These are phyloP conservation scores for Juglanconis juglandina DNA, from an alignment of 2,329 filamentous ascomycete genomes.

Conservation along the genomic window DNA sequence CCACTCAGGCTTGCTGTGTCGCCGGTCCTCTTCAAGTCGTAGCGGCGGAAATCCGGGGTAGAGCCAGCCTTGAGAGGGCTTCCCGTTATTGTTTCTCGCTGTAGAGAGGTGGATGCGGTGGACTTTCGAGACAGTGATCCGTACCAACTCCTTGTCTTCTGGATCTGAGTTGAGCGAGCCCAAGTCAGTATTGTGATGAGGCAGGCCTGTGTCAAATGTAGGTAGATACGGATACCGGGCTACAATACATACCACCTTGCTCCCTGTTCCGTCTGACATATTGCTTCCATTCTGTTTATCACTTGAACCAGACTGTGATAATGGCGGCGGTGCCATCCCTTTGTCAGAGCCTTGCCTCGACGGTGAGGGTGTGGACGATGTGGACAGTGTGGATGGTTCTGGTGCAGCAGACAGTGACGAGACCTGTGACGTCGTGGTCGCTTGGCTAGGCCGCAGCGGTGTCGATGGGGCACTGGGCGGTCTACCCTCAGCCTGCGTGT, in stretches of 20 bases:
- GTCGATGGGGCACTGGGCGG: constrained; percentile 16
- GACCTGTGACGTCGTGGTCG: constrained; percentile 17
- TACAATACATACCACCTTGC: constrained; percentile 7
- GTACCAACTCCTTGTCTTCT: constrained; percentile 59
- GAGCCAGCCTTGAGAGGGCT: constrained; percentile 47
- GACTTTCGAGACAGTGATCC: constrained; percentile 61
- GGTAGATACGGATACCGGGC: background rate
- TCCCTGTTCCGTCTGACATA: background rate
- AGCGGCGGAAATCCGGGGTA: constrained; percentile 48
- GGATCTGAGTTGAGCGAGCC: constrained; percentile 34
- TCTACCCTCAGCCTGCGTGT: constrained; percentile 21
- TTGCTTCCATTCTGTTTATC: constrained; percentile 9
- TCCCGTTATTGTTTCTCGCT: constrained; percentile 58
- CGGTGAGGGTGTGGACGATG: constrained; percentile 1
- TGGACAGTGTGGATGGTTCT: constrained; percentile 10
- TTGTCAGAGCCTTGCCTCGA: background rate
- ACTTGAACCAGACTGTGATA: constrained; percentile 5
- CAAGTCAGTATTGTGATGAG: background rate
- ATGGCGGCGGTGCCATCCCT: constrained; percentile 3
- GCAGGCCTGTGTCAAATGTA: background rate
- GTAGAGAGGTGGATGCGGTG: constrained; percentile 56
- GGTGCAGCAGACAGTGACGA: constrained; percentile 11
- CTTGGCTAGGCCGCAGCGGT: constrained; percentile 21
- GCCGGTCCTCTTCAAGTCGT: constrained; percentile 40
- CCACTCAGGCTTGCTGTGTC: constrained; percentile 31